A percentile compares a stretch with the other conserved stretches of the same genome.
Evolutionary conservation across 768 basidiomycete genomes (phyloP).

Genomic region (Candolleomyces eurysporus): DNA sequence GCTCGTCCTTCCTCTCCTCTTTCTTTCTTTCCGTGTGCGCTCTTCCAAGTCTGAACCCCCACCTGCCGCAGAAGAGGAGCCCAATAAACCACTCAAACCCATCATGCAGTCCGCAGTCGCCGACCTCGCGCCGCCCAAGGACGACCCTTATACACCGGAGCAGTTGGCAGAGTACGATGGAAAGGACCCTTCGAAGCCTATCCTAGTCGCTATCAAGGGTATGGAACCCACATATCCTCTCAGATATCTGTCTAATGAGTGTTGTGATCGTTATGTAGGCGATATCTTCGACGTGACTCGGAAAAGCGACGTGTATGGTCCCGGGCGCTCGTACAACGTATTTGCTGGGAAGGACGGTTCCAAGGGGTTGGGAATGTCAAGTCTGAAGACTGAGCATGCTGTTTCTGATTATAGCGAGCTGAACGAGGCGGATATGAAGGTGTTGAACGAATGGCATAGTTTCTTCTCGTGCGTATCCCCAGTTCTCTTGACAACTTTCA

Average conservation of each 20-base stretch:
- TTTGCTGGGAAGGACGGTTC: conserved; percentile 97
- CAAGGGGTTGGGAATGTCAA: conserved; percentile 85
- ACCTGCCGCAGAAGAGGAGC: conserved; percentile 22
- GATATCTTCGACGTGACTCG: conserved; percentile 86
- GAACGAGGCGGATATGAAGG: conserved; percentile 68
- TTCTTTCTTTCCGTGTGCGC: background rate
- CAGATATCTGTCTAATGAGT: background rate
- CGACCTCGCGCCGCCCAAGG: conserved; percentile 69
- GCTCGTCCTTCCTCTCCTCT: background rate
- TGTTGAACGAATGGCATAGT: conserved; percentile 83
- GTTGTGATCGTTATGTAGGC: conserved; percentile 39
- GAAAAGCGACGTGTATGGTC: conserved; percentile 88
- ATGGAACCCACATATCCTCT: conserved; percentile 1
- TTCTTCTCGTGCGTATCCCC: conserved; percentile 75
- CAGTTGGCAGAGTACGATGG: conserved; percentile 76
- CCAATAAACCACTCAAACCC: conserved; percentile 41
- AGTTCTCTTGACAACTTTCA: background rate
- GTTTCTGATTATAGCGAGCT: conserved; percentile 81
- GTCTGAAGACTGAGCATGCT: conserved; percentile 82
- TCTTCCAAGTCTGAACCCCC: background rate
- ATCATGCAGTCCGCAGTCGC: conserved; percentile 69
- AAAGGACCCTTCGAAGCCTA: conserved; percentile 57
- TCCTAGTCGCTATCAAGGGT: conserved; percentile 95
- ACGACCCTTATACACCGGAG: conserved; percentile 72
- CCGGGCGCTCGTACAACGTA: conserved; percentile 72